A percentile compares a stretch with the other conserved stretches of the same genome.
phyloP scores from a whole-genome alignment of 2,329 filamentous ascomycete genomes.

The Colletotrichum falcatum region DNA sequence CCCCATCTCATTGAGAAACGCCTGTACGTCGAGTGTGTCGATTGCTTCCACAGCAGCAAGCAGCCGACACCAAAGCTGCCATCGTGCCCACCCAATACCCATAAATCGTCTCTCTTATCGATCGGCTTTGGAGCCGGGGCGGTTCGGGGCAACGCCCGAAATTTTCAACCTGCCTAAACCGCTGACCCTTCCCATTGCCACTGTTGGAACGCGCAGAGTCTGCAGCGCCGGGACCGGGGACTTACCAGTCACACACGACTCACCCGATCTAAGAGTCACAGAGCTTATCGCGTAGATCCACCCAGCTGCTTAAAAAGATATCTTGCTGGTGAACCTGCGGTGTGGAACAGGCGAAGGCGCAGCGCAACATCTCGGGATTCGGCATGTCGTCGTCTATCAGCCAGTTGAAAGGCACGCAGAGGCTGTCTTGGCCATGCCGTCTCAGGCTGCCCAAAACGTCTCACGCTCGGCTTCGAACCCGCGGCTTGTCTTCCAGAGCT shows the following conservation, averaged over 20 bases:
- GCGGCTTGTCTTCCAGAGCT: not conserved
- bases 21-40: constrained; percentile 3
- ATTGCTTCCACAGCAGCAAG: not conserved
- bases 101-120: constrained; percentile 31
- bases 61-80: not conserved
- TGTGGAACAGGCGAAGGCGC: not conserved
- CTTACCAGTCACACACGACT: constrained; percentile 30
- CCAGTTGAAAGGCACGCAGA: constrained; percentile 21
- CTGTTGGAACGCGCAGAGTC: constrained; percentile 20
- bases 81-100: constrained; percentile 25
- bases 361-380: constrained; percentile 17
- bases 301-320: not conserved
- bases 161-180: constrained; percentile 25
- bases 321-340: constrained; percentile 17
- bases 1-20: not conserved
- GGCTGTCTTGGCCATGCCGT: constrained; percentile 20
- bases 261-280: constrained; percentile 33
- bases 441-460: constrained; percentile 8
- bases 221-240: constrained; percentile 33
- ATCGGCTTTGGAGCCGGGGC: constrained; percentile 30
- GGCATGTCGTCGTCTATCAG: constrained; percentile 20
- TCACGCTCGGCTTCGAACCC: constrained; percentile 11
- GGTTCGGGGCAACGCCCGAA: constrained; percentile 32
- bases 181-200: constrained; percentile 24
- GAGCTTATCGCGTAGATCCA: constrained; percentile 29